phyloP scores from a whole-genome alignment of 345 rosid genomes.

The Eucalyptus sideroxylon region DNA sequence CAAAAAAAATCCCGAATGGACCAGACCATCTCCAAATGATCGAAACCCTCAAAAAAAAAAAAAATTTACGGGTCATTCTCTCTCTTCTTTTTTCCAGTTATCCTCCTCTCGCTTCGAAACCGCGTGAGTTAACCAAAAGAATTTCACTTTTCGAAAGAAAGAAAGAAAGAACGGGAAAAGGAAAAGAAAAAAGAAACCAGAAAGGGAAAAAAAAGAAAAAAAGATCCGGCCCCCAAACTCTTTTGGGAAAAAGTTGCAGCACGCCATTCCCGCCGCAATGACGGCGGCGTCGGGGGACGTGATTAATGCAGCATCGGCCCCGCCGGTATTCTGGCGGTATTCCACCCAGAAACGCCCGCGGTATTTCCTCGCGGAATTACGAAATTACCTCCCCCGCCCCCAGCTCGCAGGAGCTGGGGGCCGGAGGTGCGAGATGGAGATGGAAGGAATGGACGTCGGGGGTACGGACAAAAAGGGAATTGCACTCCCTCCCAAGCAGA shows the following conservation, averaged over 20 bases:
- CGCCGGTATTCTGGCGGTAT: not conserved
- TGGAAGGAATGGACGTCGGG: not conserved
- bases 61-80: not conserved
- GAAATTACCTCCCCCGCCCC: not conserved
- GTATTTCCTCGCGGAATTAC: not conserved
- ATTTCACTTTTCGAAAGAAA: not conserved
- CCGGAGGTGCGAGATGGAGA: not conserved
- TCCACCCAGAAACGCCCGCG: not conserved
- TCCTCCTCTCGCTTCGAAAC: not conserved
- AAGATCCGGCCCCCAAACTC: not conserved
- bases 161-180: not conserved
- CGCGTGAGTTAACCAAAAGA: not conserved
- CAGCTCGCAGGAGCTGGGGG: not conserved
- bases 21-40: not conserved
- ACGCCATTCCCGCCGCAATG: slow-evolving; percentile 84
- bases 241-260: slow-evolving; percentile 10
- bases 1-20: not conserved
- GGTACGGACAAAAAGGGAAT: not conserved
- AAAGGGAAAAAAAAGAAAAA: too few species aligned
- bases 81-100: not conserved
- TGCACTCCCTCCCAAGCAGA: not conserved
- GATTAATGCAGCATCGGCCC: not conserved
- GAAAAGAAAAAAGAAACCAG: not conserved
- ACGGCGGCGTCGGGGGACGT: slow-evolving; percentile 37
- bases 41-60: not conserved